phyloP scores from a whole-genome alignment of 495 filamentous ascomycete species.

The Lichenothelia convexa region DNA sequence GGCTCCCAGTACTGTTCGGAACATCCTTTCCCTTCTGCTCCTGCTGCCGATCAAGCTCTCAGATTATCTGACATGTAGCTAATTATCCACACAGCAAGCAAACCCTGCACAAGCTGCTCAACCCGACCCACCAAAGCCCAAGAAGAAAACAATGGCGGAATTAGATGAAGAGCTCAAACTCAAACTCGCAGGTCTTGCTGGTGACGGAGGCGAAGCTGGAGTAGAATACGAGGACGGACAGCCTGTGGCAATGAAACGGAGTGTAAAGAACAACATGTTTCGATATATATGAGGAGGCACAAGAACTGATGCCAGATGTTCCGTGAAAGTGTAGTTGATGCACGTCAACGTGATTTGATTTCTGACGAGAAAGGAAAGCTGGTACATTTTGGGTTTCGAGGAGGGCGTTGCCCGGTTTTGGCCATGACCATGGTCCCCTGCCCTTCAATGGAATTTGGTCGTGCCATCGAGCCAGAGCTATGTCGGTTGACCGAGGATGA shows the following conservation, averaged over 20 bases:
- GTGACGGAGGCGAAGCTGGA: constrained; percentile 60
- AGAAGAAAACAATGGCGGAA: constrained; percentile 38
- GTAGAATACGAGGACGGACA: constrained; percentile 65
- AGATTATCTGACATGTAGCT: neutral
- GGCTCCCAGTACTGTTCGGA: too few relatives aligned
- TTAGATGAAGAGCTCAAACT: constrained; percentile 48
- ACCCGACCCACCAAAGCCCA: constrained; percentile 3
- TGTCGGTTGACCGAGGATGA: too few relatives aligned
- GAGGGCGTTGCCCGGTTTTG: too few relatives aligned
- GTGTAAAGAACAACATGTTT: constrained; percentile 68
- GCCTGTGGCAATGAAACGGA: constrained; percentile 56
- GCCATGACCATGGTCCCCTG: too few relatives aligned
- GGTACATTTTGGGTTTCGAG: too few relatives aligned
- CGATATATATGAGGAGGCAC: constrained; percentile 31
- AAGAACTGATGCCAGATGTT: neutral
- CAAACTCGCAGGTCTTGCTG: constrained; percentile 50
- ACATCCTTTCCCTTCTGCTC: too few relatives aligned
- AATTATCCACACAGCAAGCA: neutral
- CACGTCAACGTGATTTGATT: too few relatives aligned
- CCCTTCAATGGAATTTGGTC: too few relatives aligned
- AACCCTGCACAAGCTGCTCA: neutral
- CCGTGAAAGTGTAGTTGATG: too few relatives aligned
- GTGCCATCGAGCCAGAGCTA: too few relatives aligned
- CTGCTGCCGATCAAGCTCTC: neutral
- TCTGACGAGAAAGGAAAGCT: too few relatives aligned